phyloP scores from a whole-genome alignment of 495 filamentous ascomycete species.

The Talaromyces trachyspermus region DNA sequence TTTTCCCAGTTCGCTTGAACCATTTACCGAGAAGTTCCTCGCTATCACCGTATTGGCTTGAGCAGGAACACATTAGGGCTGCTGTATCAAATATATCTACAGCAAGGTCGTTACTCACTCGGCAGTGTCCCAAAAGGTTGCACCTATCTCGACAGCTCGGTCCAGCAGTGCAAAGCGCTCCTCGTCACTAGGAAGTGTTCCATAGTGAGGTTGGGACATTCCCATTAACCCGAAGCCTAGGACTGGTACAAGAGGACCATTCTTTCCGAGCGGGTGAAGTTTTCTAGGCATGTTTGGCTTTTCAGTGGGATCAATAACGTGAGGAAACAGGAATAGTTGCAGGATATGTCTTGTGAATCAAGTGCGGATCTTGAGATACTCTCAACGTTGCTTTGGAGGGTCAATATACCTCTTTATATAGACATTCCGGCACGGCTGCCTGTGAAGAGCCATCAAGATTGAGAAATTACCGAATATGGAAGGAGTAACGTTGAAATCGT shows the following conservation, averaged over 20 bases:
- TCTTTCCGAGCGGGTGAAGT: constrained; percentile 33
- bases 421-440: background rate
- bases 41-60: constrained; percentile 14
- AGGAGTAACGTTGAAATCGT: background rate
- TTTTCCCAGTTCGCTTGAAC: constrained; percentile 40
- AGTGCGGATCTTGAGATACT: too few relatives aligned
- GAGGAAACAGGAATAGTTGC: background rate
- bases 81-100: background rate
- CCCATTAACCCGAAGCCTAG: constrained; percentile 51
- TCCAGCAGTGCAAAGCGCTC: constrained; percentile 46
- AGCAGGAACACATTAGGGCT: background rate
- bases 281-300: background rate
- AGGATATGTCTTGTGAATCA: background rate
- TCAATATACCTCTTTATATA: background rate
- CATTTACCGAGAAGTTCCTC: constrained; percentile 46
- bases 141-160: constrained; percentile 37
- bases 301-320: background rate
- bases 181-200: constrained; percentile 28
- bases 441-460: background rate
- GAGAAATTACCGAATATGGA: constrained; percentile 3
- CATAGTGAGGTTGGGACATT: constrained; percentile 36
- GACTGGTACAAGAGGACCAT: constrained; percentile 44
- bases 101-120: constrained; percentile 20
- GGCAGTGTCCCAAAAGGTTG: constrained; percentile 30
- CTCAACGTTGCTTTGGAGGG: background rate